Evolutionary conservation across 768 basidiomycete genomes (phyloP).

Genomic region (Cystofilobasidium macerans): DNA sequence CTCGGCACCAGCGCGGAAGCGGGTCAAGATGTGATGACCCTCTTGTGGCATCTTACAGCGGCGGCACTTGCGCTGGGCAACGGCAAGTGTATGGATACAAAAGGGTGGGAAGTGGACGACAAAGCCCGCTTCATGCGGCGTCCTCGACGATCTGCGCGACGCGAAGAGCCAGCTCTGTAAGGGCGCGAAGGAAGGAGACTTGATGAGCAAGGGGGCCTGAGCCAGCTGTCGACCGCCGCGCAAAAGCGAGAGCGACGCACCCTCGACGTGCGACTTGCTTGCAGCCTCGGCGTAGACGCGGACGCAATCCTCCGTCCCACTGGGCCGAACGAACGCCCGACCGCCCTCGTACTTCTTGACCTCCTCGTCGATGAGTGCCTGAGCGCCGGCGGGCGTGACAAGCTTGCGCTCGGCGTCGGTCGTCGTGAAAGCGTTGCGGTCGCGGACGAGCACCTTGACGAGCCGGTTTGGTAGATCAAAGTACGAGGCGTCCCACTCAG

Average conservation of each 20-base stretch:
- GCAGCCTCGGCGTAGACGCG: constrained; percentile 91
- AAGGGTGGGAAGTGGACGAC: background rate
- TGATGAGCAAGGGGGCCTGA: background rate
- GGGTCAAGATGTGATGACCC: constrained; percentile 24
- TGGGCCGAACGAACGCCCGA: constrained; percentile 85
- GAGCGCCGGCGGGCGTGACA: constrained; percentile 65
- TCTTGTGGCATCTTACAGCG: no score
- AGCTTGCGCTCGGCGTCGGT: constrained; percentile 86
- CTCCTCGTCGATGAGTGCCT: constrained; percentile 68
- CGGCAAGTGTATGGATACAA: no score
- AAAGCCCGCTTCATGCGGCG: background rate
- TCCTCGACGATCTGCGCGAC: constrained; percentile 22
- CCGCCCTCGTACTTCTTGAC: constrained; percentile 69
- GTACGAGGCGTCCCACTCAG: constrained; percentile 88
- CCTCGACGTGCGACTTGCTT: constrained; percentile 62
- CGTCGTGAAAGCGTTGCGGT: constrained; percentile 74
- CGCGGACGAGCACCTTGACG: constrained; percentile 78
- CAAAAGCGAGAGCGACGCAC: constrained; percentile 43
- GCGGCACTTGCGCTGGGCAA: no score
- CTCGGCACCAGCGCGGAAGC: constrained; percentile 9
- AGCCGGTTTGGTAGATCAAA: constrained; percentile 86
- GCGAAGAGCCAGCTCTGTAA: constrained; percentile 14
- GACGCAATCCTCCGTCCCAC: constrained; percentile 96
- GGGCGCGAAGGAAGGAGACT: background rate
- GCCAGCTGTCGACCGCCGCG: no score